Evolutionary conservation across 192 early-diverging fungal genomes (phyloP).

Genomic region (Mortierella hygrophila): DNA sequence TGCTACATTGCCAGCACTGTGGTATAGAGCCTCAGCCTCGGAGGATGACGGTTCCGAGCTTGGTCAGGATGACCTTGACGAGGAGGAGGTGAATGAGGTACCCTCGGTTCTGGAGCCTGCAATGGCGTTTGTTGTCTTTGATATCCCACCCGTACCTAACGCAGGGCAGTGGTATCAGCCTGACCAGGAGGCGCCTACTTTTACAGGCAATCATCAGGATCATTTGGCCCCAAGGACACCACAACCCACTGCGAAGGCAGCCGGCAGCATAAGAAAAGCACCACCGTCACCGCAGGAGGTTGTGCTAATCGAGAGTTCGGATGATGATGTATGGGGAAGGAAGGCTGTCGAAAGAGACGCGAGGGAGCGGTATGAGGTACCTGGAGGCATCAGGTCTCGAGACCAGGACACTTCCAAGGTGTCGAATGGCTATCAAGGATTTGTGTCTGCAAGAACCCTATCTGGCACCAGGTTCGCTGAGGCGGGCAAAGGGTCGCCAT

Average conservation of each 20-base stretch:
- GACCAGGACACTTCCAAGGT: background rate
- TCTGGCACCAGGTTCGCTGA: background rate
- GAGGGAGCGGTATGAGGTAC: background rate
- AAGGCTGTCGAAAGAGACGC: background rate
- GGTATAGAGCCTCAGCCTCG: slow-evolving; percentile 5
- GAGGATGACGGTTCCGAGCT: background rate
- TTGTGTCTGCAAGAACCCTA: slow-evolving; percentile 4
- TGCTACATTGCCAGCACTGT: background rate
- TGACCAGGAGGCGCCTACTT: background rate
- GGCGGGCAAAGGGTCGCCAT: background rate
- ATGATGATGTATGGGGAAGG: slow-evolving; percentile 2
- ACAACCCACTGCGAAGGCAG: background rate
- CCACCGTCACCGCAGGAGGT: background rate
- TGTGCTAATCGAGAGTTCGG: slow-evolving; percentile 28
- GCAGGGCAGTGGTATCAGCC: slow-evolving; percentile 20
- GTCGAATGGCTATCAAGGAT: background rate
- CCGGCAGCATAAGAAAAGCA: background rate
- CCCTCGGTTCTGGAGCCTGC: background rate
- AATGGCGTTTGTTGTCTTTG: background rate
- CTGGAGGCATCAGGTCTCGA: background rate
- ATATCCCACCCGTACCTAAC: slow-evolving; percentile 15
- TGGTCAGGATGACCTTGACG: background rate
- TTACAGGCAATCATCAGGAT: background rate
- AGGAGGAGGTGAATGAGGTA: background rate
- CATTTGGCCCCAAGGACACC: background rate